These are phyloP conservation scores for Brettanomyces sp. DNA, from an alignment of 805 yeast genomes.

Conservation along the genomic window DNA sequence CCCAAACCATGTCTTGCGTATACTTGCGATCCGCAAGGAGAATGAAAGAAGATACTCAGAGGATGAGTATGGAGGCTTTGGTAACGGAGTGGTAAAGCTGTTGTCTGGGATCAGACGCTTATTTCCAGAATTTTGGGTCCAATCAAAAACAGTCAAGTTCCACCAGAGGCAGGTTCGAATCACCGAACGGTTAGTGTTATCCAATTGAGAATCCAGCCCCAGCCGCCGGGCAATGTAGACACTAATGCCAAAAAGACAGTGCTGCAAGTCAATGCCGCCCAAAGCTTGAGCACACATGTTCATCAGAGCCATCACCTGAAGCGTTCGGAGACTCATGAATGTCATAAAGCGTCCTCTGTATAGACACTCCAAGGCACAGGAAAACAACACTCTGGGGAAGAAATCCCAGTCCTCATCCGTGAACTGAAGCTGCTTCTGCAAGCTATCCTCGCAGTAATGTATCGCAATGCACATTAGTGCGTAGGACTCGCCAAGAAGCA, in stretches of 20 bases:
- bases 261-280: slow-evolving; percentile 23
- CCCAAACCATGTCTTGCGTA: slow-evolving; percentile 20
- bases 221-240: slow-evolving; percentile 18
- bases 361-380: slow-evolving; percentile 24
- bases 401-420: slow-evolving; percentile 18
- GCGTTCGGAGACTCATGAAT: slow-evolving; percentile 16
- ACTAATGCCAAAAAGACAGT: slow-evolving; percentile 15
- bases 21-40: slow-evolving; percentile 13
- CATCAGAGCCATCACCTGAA: slow-evolving; percentile 21
- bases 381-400: slow-evolving; percentile 20
- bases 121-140: slow-evolving; percentile 23
- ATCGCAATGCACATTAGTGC: slow-evolving; percentile 22
- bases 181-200: neutral
- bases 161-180: slow-evolving; percentile 17
- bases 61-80: slow-evolving; percentile 11
- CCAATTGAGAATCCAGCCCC: slow-evolving; percentile 10
- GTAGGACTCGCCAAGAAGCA: slow-evolving; percentile 24
- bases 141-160: slow-evolving; percentile 23
- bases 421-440: slow-evolving; percentile 14
- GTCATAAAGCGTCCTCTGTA: slow-evolving; percentile 25
- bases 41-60: slow-evolving; percentile 16
- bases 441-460: slow-evolving; percentile 17
- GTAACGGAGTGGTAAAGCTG: slow-evolving; percentile 16
- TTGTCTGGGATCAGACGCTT: slow-evolving; percentile 13
- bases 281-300: slow-evolving; percentile 20